These are phyloP conservation scores for Xylaria sp. DNA, from an alignment of 2,329 filamentous ascomycete genomes.

Conservation along the genomic window DNA sequence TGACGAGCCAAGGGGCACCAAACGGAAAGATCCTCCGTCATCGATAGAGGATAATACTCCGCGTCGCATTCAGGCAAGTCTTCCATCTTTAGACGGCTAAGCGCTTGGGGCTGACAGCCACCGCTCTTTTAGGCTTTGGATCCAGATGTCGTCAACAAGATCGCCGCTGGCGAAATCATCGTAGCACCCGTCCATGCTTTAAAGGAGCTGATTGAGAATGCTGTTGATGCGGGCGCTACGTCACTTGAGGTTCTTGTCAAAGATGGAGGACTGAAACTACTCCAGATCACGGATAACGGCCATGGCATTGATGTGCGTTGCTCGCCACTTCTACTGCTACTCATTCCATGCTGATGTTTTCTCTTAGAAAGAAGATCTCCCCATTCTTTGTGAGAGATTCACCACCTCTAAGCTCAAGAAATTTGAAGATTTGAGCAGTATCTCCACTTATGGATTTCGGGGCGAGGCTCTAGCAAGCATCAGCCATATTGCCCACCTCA, in stretches of 20 bases:
- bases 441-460: constrained; percentile 96
- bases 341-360: constrained; percentile 39
- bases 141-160: constrained; percentile 96
- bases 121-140: constrained; percentile 74
- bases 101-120: constrained; percentile 36
- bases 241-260: constrained; percentile 91
- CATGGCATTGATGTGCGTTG: constrained; percentile 86
- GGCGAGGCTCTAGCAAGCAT: constrained; percentile 97
- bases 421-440: constrained; percentile 91
- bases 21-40: constrained; percentile 61
- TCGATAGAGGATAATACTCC: constrained; percentile 48
- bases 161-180: constrained; percentile 97
- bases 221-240: constrained; percentile 96
- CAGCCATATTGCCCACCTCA: constrained; percentile 96
- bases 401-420: constrained; percentile 95
- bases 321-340: background rate
- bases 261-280: constrained; percentile 91
- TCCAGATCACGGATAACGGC: constrained; percentile 98
- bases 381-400: constrained; percentile 93
- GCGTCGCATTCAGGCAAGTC: constrained; percentile 61
- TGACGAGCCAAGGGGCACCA: constrained; percentile 57
- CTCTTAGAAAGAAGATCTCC: constrained; percentile 83
- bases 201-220: constrained; percentile 97
- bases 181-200: constrained; percentile 95
- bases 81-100: background rate